phyloP scores from a whole-genome alignment of 2,329 filamentous ascomycete species.

The Aureobasidium melanogenum region DNA sequence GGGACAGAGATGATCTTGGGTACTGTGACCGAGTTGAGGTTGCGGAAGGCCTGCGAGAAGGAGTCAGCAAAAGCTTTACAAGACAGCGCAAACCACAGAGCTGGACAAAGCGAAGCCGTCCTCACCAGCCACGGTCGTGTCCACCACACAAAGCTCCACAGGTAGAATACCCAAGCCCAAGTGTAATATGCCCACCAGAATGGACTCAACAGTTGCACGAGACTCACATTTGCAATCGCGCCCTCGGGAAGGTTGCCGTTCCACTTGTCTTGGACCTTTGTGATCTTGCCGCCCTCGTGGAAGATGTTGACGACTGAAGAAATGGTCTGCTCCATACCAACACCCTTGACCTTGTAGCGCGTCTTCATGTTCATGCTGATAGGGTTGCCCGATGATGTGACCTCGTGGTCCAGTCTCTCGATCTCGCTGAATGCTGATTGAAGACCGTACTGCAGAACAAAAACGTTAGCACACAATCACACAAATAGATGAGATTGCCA shows the following conservation, averaged over 20 bases:
- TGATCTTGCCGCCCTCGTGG: constrained; percentile 37
- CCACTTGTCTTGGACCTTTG: constrained; percentile 48
- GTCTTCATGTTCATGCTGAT: constrained; percentile 48
- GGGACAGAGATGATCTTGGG: constrained; percentile 44
- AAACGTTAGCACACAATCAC: neutral
- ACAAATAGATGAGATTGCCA: neutral
- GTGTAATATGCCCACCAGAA: constrained; percentile 32
- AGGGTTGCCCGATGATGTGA: constrained; percentile 49
- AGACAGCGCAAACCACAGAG: neutral
- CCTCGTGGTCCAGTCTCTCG: constrained; percentile 44
- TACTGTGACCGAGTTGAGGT: constrained; percentile 43
- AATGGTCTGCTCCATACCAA: constrained; percentile 43
- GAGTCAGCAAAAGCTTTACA: constrained; percentile 22
- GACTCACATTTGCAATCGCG: constrained; percentile 43
- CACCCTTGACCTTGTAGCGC: constrained; percentile 45
- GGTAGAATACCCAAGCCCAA: constrained; percentile 30
- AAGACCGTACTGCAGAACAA: constrained; percentile 43
- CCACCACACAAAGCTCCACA: constrained; percentile 32
- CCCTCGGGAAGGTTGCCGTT: constrained; percentile 44
- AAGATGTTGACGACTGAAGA: constrained; percentile 41
- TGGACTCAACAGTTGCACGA: constrained; percentile 24
- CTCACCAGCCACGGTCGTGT: constrained; percentile 34
- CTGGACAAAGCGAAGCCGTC: constrained; percentile 8
- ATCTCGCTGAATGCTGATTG: constrained; percentile 50
- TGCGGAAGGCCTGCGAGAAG: constrained; percentile 39